A percentile compares a stretch with the other conserved stretches of the same genome.
These are phyloP conservation scores for Tricladium varicosporioides DNA, from an alignment of 2,329 filamentous ascomycete species.

Conservation along the genomic window DNA sequence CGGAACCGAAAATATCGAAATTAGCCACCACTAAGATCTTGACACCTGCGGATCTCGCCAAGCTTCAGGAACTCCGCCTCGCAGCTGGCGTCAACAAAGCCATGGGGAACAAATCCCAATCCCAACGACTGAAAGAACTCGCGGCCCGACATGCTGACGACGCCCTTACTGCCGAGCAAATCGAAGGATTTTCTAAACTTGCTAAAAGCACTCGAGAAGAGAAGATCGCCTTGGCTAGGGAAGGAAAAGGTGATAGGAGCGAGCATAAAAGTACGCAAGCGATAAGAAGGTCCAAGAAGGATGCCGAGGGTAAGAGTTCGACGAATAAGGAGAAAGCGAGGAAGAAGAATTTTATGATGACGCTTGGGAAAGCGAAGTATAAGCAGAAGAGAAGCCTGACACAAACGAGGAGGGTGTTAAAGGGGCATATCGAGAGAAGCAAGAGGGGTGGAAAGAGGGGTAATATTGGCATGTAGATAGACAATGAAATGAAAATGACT, in stretches of 20 bases:
- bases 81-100: constrained; percentile 68
- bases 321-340: constrained; percentile 96
- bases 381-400: constrained; percentile 95
- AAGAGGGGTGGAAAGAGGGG: constrained; percentile 81
- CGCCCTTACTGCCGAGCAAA: constrained; percentile 84
- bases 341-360: constrained; percentile 99
- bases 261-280: constrained; percentile 87
- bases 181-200: constrained; percentile 79
- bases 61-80: constrained; percentile 83
- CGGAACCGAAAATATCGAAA: constrained; percentile 55
- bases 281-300: constrained; percentile 82
- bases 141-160: constrained; percentile 75
- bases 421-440: constrained; percentile 76
- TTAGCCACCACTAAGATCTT: constrained; percentile 92
- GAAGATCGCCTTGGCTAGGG: constrained; percentile 76
- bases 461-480: constrained; percentile 48
- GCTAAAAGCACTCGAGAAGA: constrained; percentile 89
- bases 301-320: constrained; percentile 85
- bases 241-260: constrained; percentile 73
- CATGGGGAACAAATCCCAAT: constrained; percentile 46
- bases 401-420: constrained; percentile 77
- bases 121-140: constrained; percentile 37
- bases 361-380: constrained; percentile 87
- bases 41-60: constrained; percentile 92
- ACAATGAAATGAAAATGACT: not conserved